These are phyloP conservation scores for Amorphotheca resinae DNA, from an alignment of 495 filamentous ascomycete genomes.

Conservation along the genomic window DNA sequence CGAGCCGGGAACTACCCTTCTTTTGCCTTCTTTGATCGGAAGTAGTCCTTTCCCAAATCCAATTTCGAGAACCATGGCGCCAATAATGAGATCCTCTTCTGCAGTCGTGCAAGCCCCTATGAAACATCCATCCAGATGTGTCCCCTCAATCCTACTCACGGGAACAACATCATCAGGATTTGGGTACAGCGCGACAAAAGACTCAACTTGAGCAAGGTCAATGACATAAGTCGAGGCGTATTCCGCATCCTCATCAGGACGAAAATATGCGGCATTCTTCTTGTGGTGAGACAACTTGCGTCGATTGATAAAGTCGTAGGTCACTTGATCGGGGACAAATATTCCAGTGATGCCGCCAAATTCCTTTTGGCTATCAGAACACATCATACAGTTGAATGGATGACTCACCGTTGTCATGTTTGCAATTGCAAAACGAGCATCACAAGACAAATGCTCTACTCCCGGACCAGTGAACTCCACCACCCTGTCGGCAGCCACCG, in stretches of 20 bases:
- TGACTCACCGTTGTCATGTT: constrained; percentile 34
- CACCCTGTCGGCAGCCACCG: constrained; percentile 31
- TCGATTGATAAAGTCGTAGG: constrained; percentile 23
- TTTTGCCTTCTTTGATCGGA: constrained; percentile 23
- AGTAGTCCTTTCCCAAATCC: constrained; percentile 24
- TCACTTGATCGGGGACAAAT: constrained; percentile 29
- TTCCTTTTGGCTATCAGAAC: constrained; percentile 21
- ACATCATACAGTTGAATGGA: neutral
- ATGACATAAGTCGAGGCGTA: constrained; percentile 29
- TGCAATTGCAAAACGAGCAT: constrained; percentile 35
- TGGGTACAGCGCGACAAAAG: constrained; percentile 30
- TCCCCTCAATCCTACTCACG: constrained; percentile 21
- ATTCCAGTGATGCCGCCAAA: constrained; percentile 34
- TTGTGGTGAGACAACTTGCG: constrained; percentile 26
- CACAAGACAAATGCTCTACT: constrained; percentile 24
- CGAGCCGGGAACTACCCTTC: constrained; percentile 31
- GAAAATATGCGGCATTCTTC: constrained; percentile 23
- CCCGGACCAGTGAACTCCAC: constrained; percentile 35
- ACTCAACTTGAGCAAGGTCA: constrained; percentile 27
- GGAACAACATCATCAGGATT: constrained; percentile 36
- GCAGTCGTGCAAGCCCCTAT: constrained; percentile 39
- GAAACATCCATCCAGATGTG: constrained; percentile 32
- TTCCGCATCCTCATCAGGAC: constrained; percentile 26
- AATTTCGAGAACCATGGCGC: constrained; percentile 27
- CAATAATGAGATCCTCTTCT: constrained; percentile 34